These are phyloP conservation scores for Vigna trinervia DNA, from an alignment of 306 rosid genomes.

Conservation along the genomic window DNA sequence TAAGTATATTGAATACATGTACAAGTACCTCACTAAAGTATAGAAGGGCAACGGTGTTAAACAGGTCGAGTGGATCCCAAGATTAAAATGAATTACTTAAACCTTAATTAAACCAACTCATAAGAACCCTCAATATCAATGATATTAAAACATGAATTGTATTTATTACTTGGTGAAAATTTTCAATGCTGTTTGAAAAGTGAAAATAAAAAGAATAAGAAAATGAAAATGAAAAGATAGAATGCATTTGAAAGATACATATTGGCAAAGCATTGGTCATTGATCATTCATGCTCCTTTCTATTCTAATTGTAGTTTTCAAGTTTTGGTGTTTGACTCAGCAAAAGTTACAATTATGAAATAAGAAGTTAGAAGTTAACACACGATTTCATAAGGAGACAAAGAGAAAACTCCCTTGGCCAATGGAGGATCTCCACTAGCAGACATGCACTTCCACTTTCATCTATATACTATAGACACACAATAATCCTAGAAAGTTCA, in stretches of 20 bases:
- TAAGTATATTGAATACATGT: neutral
- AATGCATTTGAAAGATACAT: neutral
- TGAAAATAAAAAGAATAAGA: neutral
- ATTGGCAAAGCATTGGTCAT: neutral
- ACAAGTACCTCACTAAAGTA: neutral
- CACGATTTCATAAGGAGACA: slow-evolving; percentile 39
- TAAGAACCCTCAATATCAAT: neutral
- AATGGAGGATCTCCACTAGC: slow-evolving; percentile 22
- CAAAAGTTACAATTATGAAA: slow-evolving; percentile 14
- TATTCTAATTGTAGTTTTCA: slow-evolving; percentile 33
- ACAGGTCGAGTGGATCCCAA: neutral
- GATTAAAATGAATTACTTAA: neutral
- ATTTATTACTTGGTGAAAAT: neutral
- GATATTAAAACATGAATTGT: neutral
- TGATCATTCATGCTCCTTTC: slow-evolving; percentile 5
- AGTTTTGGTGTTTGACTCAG: slow-evolving; percentile 35
- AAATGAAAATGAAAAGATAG: neutral
- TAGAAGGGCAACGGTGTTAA: neutral
- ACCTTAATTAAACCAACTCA: neutral
- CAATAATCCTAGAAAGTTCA: slow-evolving; percentile 22
- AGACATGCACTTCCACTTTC: slow-evolving; percentile 28
- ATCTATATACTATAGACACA: neutral
- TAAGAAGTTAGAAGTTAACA: slow-evolving; percentile 24
- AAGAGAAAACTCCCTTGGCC: slow-evolving; percentile 27
- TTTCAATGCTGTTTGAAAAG: slow-evolving; percentile 1